Base-by-base conservation (phyloP, 805 yeast species). In the Torulaspora microellipsoides region DNA sequence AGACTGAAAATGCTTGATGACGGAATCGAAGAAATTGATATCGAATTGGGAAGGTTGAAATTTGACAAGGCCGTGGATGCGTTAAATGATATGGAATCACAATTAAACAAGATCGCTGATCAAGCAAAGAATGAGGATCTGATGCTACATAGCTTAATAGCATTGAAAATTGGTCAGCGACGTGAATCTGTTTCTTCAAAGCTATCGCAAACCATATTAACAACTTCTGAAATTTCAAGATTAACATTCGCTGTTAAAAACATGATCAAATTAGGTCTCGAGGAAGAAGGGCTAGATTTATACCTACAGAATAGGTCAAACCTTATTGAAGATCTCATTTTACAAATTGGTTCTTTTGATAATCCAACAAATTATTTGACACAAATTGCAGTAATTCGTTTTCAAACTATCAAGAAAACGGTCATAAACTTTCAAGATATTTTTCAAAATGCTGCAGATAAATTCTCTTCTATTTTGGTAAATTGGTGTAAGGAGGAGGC, bases 401-500 rank as follows among this genome's bases (percentile, higher is more conserved):
- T 83, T 64, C 80, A 80, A 52, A 67, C 73, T 25, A 69, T 86
- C 41, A 76, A 73, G 44, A 70, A 77, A 34, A 79, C 95, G 0
- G 77, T 80, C 11, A 55, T 66, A 13, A 68, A 76, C 28, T 86
- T 75, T 66, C 71, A 72, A 38, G 62, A 68, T 20, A 73, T 83
- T 40, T 84, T 77, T 64, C 71, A 67, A 11, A 57, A 56, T 12
- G 41, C 42, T 12, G 65, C 56, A 10, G 57, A 59, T 31, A 54
- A 63, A 33, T 64, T 64, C 31, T 71, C 77, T 39, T 71, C 83
- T 8, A 76, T 83, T 52, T 71, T 88, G 13, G 82, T 87, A n/a
- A 79, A 81, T 48, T 88, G 96, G 95, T 76, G 83, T 28, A 76
- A 77, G 44, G 73, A 73, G 10, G 83, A 81, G 59, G 76, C 85